These are phyloP conservation scores for Epichloe bromicola DNA, from an alignment of 2,329 filamentous ascomycete genomes.

Conservation along the genomic window DNA sequence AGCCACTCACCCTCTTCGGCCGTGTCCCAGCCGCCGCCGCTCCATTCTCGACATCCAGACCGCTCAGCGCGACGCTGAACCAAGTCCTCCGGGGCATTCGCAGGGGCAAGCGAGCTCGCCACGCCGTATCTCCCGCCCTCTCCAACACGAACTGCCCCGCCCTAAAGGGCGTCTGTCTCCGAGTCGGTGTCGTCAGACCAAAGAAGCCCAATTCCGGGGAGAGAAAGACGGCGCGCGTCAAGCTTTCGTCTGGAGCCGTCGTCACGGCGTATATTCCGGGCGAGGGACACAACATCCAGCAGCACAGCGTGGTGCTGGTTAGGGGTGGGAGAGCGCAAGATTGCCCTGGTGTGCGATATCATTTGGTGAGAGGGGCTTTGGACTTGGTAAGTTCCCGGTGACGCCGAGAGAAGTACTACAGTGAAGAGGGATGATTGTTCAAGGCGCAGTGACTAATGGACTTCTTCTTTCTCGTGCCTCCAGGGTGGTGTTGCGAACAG, in stretches of 20 bases:
- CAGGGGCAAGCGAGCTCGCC: constrained; percentile 64
- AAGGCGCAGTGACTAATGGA: neutral
- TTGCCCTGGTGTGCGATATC: constrained; percentile 96
- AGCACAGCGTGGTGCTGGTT: constrained; percentile 96
- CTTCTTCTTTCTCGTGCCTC: constrained; percentile 8
- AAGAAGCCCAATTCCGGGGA: constrained; percentile 99
- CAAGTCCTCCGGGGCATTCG: constrained; percentile 69
- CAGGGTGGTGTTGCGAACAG: constrained; percentile 85
- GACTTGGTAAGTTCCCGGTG: constrained; percentile 60
- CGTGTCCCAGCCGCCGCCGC: constrained; percentile 14
- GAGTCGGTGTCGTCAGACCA: constrained; percentile 84
- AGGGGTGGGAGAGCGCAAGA: constrained; percentile 86
- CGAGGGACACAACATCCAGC: constrained; percentile 97
- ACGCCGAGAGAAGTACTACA: no score
- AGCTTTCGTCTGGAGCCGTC: constrained; percentile 74
- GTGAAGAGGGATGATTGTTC: neutral
- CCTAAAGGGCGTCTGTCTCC: constrained; percentile 91
- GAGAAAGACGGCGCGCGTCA: constrained; percentile 85
- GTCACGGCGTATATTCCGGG: constrained; percentile 88
- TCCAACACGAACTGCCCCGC: constrained; percentile 54
- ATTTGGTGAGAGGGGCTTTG: constrained; percentile 78
- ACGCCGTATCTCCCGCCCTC: constrained; percentile 79
- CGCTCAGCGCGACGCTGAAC: constrained; percentile 52
- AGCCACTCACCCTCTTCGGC: neutral
- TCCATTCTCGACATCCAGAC: constrained; percentile 44